Conservation (phyloP, 768 basidiomycete species). For the Serendipita sp. region DNA sequence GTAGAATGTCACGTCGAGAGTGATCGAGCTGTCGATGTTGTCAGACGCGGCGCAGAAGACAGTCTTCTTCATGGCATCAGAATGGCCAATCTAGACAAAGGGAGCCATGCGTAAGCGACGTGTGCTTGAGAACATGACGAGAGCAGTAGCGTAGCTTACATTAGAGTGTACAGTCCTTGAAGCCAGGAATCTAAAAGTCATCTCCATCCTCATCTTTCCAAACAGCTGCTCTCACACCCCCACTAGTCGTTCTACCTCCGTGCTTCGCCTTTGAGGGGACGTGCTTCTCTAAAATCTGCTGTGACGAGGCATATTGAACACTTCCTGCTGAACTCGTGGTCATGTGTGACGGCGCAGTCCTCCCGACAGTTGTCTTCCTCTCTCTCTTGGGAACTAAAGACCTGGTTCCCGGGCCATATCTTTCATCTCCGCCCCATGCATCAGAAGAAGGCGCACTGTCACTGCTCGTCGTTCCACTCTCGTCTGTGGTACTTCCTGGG, state of each 20-base stretch:
- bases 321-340: slow-evolving; percentile 4
- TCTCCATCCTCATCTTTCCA: slow-evolving; percentile 6
- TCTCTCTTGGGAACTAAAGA: slow-evolving; percentile 2
- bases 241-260: slow-evolving; percentile 72
- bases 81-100: no score
- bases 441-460: slow-evolving; percentile 7
- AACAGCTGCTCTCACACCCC: slow-evolving; percentile 34
- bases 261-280: slow-evolving; percentile 59
- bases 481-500: slow-evolving; percentile 4
- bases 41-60: not conserved
- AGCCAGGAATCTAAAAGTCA: not conserved
- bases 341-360: not conserved
- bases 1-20: not conserved
- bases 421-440: slow-evolving; percentile 1
- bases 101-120: no score
- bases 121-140: no score
- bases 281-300: slow-evolving; percentile 30
- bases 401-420: slow-evolving; percentile 6
- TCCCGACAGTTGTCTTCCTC: slow-evolving; percentile 3
- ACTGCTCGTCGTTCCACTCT: slow-evolving; percentile 3
- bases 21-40: not conserved
- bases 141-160: no score
- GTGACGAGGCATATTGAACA: not conserved
- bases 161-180: no score
- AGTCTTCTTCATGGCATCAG: no score